These are phyloP conservation scores for Phytophthora foliorum DNA, from an alignment of 352 stramenopile genomes.

Conservation along the genomic window DNA sequence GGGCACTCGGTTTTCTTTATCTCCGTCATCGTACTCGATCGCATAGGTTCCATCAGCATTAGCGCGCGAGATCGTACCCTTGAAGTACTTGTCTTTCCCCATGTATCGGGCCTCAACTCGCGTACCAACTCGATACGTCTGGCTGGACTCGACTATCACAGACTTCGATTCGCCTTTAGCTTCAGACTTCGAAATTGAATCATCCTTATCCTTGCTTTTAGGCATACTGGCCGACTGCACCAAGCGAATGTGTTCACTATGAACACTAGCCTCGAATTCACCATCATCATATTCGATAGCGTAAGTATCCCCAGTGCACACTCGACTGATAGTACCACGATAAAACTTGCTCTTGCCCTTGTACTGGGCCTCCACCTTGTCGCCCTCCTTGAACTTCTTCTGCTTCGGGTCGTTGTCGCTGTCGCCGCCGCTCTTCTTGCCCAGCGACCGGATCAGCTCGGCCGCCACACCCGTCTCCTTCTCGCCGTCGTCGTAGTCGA, in stretches of 20 bases:
- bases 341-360: no score
- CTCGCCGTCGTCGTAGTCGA: conserved; percentile 40
- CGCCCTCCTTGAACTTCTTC: no score
- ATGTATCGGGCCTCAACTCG: conserved; percentile 73
- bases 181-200: neutral
- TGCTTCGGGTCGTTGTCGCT: no score
- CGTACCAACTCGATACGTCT: conserved; percentile 23
- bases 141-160: neutral
- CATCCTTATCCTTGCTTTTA: conserved; percentile 8
- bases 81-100: conserved; percentile 67
- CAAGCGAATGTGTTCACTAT: conserved; percentile 36
- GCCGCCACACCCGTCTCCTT: conserved; percentile 34
- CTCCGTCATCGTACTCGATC: conserved; percentile 85
- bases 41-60: conserved; percentile 69
- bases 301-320: no score
- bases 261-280: no score
- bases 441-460: no score
- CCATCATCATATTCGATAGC: no score
- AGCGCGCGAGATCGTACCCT: conserved; percentile 58
- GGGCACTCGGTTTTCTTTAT: conserved; percentile 57
- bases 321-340: no score
- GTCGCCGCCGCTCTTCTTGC: no score
- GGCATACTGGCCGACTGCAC: conserved; percentile 1
- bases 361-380: no score
- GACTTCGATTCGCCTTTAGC: conserved; percentile 18